A percentile compares a stretch with the other conserved stretches of the same genome.
These are phyloP conservation scores for Paecilomyces sp. DNA, from an alignment of 2,329 filamentous ascomycete species.

Conservation along the genomic window DNA sequence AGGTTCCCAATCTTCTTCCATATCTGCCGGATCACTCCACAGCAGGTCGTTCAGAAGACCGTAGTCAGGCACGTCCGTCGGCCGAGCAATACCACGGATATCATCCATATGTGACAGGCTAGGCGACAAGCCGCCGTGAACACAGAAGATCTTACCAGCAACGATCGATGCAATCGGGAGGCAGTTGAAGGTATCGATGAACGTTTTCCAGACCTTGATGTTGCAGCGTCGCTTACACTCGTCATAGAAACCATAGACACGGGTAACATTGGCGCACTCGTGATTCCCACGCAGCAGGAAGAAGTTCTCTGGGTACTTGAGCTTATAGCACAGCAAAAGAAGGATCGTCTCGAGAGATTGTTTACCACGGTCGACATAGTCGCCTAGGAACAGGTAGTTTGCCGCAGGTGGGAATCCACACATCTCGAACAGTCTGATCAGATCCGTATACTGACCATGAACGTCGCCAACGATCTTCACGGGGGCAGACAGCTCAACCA, in stretches of 20 bases:
- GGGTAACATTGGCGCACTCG: constrained; percentile 91
- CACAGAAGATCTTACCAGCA: constrained; percentile 94
- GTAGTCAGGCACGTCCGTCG: constrained; percentile 95
- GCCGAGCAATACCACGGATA: constrained; percentile 89
- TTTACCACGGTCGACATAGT: constrained; percentile 95
- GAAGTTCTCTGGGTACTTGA: constrained; percentile 96
- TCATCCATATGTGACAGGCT: constrained; percentile 96
- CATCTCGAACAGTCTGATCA: constrained; percentile 98
- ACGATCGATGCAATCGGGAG: constrained; percentile 95
- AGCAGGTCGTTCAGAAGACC: constrained; percentile 89
- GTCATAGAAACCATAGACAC: constrained; percentile 96
- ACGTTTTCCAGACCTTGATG: constrained; percentile 97
- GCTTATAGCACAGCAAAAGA: constrained; percentile 88
- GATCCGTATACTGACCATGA: constrained; percentile 91
- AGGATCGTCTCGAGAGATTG: constrained; percentile 93
- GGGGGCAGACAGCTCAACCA: constrained; percentile 85
- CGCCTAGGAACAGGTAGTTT: constrained; percentile 90
- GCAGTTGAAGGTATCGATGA: constrained; percentile 93
- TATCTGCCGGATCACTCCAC: constrained; percentile 96
- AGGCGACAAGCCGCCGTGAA: constrained; percentile 89
- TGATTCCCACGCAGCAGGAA: constrained; percentile 92
- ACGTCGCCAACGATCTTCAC: constrained; percentile 98
- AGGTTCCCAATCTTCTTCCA: constrained; percentile 96
- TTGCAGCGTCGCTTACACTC: constrained; percentile 96
- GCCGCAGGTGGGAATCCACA: constrained; percentile 88